Conservation (phyloP, 2,329 filamentous ascomycete genomes). For the Kalmusia sp. region DNA sequence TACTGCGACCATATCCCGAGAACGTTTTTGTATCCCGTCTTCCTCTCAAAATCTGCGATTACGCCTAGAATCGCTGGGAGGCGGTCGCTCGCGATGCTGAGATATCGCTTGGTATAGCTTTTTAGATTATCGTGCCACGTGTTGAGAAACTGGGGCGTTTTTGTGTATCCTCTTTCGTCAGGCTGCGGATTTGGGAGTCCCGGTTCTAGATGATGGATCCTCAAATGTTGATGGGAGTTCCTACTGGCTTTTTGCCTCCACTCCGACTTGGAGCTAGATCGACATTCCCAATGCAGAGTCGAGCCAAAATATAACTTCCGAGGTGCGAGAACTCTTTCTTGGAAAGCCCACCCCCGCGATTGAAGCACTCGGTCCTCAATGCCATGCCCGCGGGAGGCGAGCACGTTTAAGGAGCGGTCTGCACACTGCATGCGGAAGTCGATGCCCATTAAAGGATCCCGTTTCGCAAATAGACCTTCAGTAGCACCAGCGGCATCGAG, state of each 20-base stretch:
- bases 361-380: not conserved
- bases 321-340: not conserved
- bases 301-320: slow-evolving; percentile 1
- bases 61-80: not conserved
- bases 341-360: not conserved
- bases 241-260: not conserved
- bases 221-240: not conserved
- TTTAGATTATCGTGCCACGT: not conserved
- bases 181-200: too few species aligned
- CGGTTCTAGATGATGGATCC: not conserved
- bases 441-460: not conserved
- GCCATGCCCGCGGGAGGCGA: too few species aligned
- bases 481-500: not conserved
- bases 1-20: not conserved
- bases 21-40: not conserved
- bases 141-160: not conserved
- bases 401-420: not conserved
- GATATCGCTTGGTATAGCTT: not conserved
- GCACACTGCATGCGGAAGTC: not conserved
- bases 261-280: not conserved
- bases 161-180: not conserved
- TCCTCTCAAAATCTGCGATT: not conserved
- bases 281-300: not conserved
- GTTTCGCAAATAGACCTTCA: not conserved
- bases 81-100: not conserved